Base-by-base conservation (phyloP, 2,329 filamentous ascomycete genomes). In the Aspergillus luchuensis region DNA sequence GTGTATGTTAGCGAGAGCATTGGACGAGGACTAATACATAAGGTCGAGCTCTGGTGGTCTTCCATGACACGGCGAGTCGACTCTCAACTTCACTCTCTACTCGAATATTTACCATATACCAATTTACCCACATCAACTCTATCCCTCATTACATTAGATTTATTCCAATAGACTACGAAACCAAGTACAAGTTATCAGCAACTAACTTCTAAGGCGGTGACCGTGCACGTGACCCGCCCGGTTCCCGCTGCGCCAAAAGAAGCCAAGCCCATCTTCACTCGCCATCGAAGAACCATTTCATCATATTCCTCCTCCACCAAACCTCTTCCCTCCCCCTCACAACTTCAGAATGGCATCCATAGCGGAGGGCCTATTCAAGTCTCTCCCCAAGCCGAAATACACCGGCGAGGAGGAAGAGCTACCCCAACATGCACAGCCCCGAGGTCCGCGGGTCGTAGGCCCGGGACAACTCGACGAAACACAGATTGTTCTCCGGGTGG, bases 351-450 rank as follows among this genome's bases (percentile, higher is more conserved):
- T 91, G 88, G 80, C 87, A 61, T 88, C 87, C 61, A 83, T 91
- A 72, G 85, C 84, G 67, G 84, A 87, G 61, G 91, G 91, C 60
- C 84, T 98, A 47, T 87, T 91, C 65, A 87, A 88, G 73, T 88
- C 91, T 59, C 83, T 98, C 47, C 94, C 94, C 3, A 93, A 93
- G 75, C 93, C 94, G 15, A 94, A 91, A 79, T 96, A 97, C 74
- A 91, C 89, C 4, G 92, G 91, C 68, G 91, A 96, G 74, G 89
- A 96, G 74, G 93, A 97, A 74, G 91, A 96, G 71, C 79, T 89
- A 36, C 89, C 89, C 23, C 79, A 82, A 30, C 87, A 90, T 72
- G 84, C 89, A 50, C 88, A 91, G 72, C 88, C 91, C 69, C 88
- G 88, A 74, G 92, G 92, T 62, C 91, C 92, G 41, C 87, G 92